Base-by-base conservation (phyloP, 202 grass and related monocot genomes). In the Eragrostis tef region DNA sequence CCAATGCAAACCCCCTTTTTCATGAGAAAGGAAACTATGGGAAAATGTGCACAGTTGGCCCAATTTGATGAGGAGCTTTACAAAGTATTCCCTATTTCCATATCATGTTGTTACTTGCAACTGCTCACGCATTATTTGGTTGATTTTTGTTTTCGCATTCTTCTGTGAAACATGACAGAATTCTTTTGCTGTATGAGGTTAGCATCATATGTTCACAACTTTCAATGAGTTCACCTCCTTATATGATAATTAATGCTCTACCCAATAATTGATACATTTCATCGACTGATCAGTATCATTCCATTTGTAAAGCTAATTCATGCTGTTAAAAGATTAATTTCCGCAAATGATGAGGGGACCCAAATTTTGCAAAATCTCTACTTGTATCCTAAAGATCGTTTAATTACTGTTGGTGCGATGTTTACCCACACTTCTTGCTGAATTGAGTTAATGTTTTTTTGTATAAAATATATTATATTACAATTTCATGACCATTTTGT, bases 21-120 rank as follows among this genome's bases (percentile, higher is more conserved):
- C 74, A 95, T 98, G 96, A 89, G 96, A 81, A 98, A 98, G 72
- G 95, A 98, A 46, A 84, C 90, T 31, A 98, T 98, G 95, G 95
- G 49, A 79, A 98, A 93, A 90, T 98, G 95, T 80, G 92, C 95
- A 49, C 95, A 98, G 34, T 70, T 98, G 62, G 95, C 95, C 56
- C 92, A 98, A 44, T 98, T 98, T 58, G 95, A 98, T 29, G 90
- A 94, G 63, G 95, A 98, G 71, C 86, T 98, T 64, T 98, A 94
- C 77, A 98, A 98, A 76, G 95, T 88, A 57, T 29, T 70, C 29
- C 1, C 16, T 47, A 64, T 5, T 13, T 50, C 9, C 56, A 17
- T 46, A 41, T 71, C 52, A 34, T 42, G 36, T 8, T 65, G 15
- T 64, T 53, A 70, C 44, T 29, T 6, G 15, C 67, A 79, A 19